Evolutionary conservation across 169 alveolate genomes (phyloP).

Genomic region (Eimeria acervulina): DNA sequence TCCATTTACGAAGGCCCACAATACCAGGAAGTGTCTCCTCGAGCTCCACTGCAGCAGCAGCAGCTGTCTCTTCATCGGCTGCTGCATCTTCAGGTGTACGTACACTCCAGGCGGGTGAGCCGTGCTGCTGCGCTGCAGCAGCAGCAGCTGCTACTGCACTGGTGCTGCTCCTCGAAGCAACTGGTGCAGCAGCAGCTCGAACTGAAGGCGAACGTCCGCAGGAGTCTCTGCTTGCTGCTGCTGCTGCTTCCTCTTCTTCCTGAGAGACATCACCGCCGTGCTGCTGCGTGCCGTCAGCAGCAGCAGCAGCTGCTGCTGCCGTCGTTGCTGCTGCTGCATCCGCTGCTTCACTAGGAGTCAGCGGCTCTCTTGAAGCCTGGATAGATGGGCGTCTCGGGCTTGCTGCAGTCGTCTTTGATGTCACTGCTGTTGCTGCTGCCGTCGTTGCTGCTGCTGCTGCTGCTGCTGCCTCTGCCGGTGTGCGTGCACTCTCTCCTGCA

Average conservation of each 20-base stretch:
- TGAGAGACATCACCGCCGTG: no score
- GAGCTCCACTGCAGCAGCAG: slow-evolving; percentile 7
- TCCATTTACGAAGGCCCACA: slow-evolving; percentile 1
- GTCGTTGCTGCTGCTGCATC: neutral
- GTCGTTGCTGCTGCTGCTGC: slow-evolving; percentile 3
- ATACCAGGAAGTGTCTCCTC: neutral
- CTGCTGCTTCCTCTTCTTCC: neutral
- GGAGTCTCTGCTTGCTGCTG: neutral
- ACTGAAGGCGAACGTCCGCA: neutral
- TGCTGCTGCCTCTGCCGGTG: slow-evolving; percentile 12
- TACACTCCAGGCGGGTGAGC: no score
- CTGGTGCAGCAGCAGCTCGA: neutral
- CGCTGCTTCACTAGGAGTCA: neutral
- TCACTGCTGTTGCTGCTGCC: slow-evolving; percentile 29
- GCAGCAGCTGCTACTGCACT: no score
- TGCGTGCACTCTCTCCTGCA: neutral
- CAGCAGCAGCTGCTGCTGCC: neutral
- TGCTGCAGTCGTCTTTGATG: slow-evolving; percentile 6
- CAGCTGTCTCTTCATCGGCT: neutral
- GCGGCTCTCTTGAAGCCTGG: neutral
- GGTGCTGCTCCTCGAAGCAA: no score
- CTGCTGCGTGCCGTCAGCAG: no score
- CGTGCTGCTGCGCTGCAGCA: no score
- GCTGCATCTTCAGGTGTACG: neutral
- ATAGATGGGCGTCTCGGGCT: neutral